These are phyloP conservation scores for Fraxinus floribunda DNA, from an alignment of 305 asterid genomes.

Conservation along the genomic window DNA sequence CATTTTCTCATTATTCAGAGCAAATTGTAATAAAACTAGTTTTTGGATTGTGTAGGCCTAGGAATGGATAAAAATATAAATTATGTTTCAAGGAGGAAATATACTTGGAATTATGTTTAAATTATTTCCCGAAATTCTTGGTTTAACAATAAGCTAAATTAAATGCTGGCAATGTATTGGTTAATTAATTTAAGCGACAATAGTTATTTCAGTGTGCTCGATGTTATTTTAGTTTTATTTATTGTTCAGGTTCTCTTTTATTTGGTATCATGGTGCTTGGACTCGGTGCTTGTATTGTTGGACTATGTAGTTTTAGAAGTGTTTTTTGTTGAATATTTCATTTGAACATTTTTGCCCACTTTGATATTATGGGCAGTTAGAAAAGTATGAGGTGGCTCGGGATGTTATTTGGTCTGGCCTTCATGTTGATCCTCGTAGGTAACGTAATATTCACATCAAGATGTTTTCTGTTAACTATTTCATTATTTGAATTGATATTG, in stretches of 20 bases:
- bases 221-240: not conserved
- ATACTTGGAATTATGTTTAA: not conserved
- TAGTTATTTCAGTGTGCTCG: not conserved
- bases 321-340: conserved; percentile 11
- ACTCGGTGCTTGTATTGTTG: conserved; percentile 3
- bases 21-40: not conserved
- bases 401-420: conserved; percentile 77
- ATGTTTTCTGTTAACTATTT: not conserved
- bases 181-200: not conserved
- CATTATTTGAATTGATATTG: not conserved
- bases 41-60: conserved; percentile 11
- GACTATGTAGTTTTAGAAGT: not conserved
- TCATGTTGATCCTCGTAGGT: conserved; percentile 74
- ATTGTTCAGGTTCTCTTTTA: conserved; percentile 7
- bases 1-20: not conserved
- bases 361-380: conserved; percentile 62
- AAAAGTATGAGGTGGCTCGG: conserved; percentile 71
- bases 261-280: conserved; percentile 15
- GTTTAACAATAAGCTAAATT: conserved; percentile 12
- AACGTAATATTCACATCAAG: conserved; percentile 16
- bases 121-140: not conserved
- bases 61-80: conserved; percentile 1
- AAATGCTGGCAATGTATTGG: conserved; percentile 3
- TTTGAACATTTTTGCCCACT: conserved; percentile 12
- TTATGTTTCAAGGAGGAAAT: not conserved